Evolutionary conservation across 139 green algal species (phyloP).

Genomic region (Auxenochlorella pyrenoidosa): DNA sequence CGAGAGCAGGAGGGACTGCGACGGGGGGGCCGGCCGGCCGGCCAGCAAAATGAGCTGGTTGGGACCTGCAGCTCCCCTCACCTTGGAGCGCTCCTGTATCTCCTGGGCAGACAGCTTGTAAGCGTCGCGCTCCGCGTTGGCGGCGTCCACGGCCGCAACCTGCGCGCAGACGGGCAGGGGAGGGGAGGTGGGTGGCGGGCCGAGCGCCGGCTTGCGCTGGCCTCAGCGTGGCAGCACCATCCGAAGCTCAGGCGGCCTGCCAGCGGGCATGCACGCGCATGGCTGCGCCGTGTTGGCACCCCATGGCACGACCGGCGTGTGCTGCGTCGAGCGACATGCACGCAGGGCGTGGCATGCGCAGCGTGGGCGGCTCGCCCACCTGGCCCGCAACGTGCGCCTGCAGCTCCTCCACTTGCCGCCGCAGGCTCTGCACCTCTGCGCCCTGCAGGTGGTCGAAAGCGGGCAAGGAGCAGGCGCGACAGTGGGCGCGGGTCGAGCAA

Average conservation of each 20-base stretch:
- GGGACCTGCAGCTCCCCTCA: no score
- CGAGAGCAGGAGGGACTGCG: no score
- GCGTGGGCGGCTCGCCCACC: not conserved
- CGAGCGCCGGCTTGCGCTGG: no score
- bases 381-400: not conserved
- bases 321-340: not conserved
- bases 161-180: not conserved
- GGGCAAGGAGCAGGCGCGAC: no score
- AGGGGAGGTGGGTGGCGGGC: no score
- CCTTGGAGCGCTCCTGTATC: slow-evolving; percentile 46
- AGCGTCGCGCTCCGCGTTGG: slow-evolving; percentile 50
- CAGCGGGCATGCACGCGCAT: not conserved
- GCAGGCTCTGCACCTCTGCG: slow-evolving; percentile 23
- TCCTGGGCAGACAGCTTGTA: slow-evolving; percentile 49
- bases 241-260: not conserved
- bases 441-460: not conserved
- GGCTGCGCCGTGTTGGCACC: not conserved
- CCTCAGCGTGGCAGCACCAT: not conserved
- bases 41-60: no score
- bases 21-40: no score
- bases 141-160: not conserved
- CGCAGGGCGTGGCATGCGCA: not conserved
- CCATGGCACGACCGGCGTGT: not conserved
- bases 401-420: slow-evolving; percentile 17
- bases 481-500: no score